Conservation (phyloP, 148 eudicot genomes). For the Spergularia bocconei region DNA sequence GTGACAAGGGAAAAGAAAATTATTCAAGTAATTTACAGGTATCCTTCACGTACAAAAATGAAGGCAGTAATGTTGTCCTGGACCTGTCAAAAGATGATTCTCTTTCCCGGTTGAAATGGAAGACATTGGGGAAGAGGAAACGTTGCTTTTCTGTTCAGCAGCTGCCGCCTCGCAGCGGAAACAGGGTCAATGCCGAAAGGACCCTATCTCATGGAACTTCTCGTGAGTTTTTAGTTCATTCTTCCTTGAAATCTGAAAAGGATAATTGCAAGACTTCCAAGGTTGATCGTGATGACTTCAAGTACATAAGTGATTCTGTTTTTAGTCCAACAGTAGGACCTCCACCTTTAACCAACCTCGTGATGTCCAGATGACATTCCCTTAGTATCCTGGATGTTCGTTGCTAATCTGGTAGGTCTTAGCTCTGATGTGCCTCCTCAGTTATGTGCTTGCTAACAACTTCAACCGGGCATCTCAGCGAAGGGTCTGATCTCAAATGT, state of each 20-base stretch:
- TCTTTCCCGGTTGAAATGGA: slow-evolving; percentile 64
- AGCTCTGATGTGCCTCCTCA: not conserved
- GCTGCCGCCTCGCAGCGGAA: slow-evolving; percentile 17
- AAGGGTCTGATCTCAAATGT: not conserved
- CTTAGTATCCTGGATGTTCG: not conserved
- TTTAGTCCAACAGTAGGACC: slow-evolving; percentile 51
- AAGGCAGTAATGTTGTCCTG: slow-evolving; percentile 16
- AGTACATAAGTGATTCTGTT: slow-evolving; percentile 43
- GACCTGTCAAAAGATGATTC: slow-evolving; percentile 56
- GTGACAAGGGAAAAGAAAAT: slow-evolving; percentile 17
- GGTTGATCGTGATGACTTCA: slow-evolving; percentile 65
- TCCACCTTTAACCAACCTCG: slow-evolving; percentile 47
- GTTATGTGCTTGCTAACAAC: not conserved
- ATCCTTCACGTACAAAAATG: not conserved
- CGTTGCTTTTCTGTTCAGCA: slow-evolving; percentile 38
- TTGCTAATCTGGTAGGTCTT: slow-evolving; percentile 8
- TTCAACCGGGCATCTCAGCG: not conserved
- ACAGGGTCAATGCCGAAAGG: slow-evolving; percentile 20
- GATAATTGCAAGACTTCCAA: slow-evolving; percentile 29
- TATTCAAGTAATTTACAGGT: not conserved
- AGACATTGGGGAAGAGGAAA: slow-evolving; percentile 51
- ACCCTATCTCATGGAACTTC: slow-evolving; percentile 4
- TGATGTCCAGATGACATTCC: slow-evolving; percentile 63
- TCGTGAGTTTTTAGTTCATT: slow-evolving; percentile 20
- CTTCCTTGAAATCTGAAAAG: slow-evolving; percentile 29